A percentile compares a stretch with the other conserved stretches of the same genome.
Conservation (phyloP, 768 basidiomycete genomes). For the Auriscalpium microsporum region DNA sequence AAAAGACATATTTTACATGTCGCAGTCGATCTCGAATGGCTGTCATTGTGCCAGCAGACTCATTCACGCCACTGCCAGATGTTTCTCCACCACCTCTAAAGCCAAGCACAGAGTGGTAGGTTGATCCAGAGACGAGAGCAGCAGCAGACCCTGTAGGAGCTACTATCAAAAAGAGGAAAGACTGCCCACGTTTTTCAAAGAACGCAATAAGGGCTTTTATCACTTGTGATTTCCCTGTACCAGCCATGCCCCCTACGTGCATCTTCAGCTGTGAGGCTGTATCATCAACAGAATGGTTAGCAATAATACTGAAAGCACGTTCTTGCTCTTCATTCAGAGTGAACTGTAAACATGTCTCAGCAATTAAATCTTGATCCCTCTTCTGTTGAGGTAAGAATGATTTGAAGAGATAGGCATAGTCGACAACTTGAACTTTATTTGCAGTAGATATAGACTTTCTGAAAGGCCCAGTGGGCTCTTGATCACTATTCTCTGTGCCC, state of each 20-base stretch:
- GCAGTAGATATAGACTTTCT: neutral
- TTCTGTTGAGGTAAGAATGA: neutral
- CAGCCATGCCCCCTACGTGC: constrained; percentile 19
- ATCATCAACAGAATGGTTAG: constrained; percentile 4
- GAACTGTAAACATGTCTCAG: neutral
- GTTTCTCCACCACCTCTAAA: neutral
- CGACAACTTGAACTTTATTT: neutral
- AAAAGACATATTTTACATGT: constrained; percentile 32
- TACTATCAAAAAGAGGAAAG: constrained; percentile 3
- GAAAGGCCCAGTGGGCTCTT: no score
- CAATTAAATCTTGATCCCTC: neutral
- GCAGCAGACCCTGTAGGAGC: constrained; percentile 18
- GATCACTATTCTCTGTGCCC: no score
- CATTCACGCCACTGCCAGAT: neutral
- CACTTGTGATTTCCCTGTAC: constrained; percentile 18
- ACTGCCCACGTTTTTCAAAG: constrained; percentile 7
- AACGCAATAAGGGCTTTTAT: constrained; percentile 10
- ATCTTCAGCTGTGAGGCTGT: constrained; percentile 9
- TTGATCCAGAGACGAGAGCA: constrained; percentile 14
- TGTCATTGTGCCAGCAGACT: neutral
- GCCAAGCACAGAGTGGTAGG: constrained; percentile 15
- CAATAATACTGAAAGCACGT: constrained; percentile 16
- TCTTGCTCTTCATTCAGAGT: constrained; percentile 14
- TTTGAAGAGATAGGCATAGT: neutral
- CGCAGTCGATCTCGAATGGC: constrained; percentile 1